Base-by-base conservation (phyloP, 2,329 filamentous ascomycete genomes). In the Chaetomiaceae sp. region DNA sequence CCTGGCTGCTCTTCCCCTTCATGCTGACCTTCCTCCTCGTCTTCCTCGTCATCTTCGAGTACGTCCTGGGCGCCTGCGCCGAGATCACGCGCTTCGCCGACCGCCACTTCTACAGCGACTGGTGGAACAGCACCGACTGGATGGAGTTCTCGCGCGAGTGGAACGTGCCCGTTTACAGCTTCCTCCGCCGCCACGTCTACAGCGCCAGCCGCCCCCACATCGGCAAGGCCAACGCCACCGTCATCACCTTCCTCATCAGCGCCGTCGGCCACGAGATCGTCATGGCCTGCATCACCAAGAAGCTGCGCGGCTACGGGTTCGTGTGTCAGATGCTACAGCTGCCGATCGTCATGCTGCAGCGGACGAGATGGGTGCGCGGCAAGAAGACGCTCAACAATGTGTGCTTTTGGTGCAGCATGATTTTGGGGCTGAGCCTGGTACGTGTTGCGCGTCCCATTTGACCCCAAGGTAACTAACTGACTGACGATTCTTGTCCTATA, bases 41-140 rank as follows among this genome's bases (percentile, higher is more conserved):
- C 51, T 99, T 99, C 75, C 84, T 99, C 54, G 91, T 96, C 69
- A 97, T 97, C 64, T 99, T 97, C 70, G 94, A 99, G 70, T 99
- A 97, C 70, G 81, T 96, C 11, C 82, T 97, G 31, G 94, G 92
- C 54, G 91, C 91, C 44, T 96, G 95, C 65, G 94, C 91, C 14
- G 94, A 99, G 70, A 88, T 97, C 61, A 96, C 91, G 17, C 81
- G 85, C 63, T 97, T 97, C 69, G 92, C 87, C 48, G 94, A 97
- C 70, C 84, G 92, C 37, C 89, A 94, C 70, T 97, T 97, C 74
- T 99, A 96, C 75, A 77, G 77, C 47, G 83, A 87, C 73, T 85
- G 83, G 82, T 85, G 84, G 84, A 87, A 87, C 71, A 84, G 80
- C 62, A 88, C 85, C 61, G 88, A 92, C 76, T 94, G 90, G 91